Evolutionary conservation across 306 rosid genomes (phyloP).

Genomic region (Vigna trinervia): DNA sequence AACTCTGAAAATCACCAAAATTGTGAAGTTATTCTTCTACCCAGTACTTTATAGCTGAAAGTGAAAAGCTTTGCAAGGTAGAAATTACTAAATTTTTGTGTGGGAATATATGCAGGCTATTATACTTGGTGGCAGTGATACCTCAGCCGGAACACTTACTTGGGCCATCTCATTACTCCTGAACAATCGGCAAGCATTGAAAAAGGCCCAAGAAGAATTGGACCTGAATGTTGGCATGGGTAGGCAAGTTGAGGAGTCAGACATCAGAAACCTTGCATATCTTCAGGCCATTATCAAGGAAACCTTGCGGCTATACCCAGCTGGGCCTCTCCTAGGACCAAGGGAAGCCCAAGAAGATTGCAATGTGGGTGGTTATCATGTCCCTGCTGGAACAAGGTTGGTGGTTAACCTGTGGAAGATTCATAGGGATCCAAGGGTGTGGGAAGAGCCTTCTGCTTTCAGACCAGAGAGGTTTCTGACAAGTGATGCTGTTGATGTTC

Average conservation of each 20-base stretch:
- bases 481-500: conserved; percentile 46
- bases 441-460: conserved; percentile 56
- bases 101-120: conserved; percentile 43
- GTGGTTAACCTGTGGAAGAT: conserved; percentile 65
- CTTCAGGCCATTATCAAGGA: conserved; percentile 64
- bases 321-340: conserved; percentile 60
- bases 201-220: conserved; percentile 61
- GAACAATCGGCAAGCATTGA: conserved; percentile 46
- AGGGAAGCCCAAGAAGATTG: conserved; percentile 67
- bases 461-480: conserved; percentile 60
- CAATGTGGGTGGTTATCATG: conserved; percentile 51
- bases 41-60: neutral
- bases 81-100: neutral
- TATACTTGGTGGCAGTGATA: conserved; percentile 65
- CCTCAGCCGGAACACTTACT: conserved; percentile 52
- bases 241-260: conserved; percentile 58
- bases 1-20: too few relatives aligned
- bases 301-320: conserved; percentile 59
- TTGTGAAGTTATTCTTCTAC: neutral
- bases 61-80: neutral
- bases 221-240: conserved; percentile 56
- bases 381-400: conserved; percentile 57
- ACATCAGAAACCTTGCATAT: conserved; percentile 49
- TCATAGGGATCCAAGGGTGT: conserved; percentile 66
- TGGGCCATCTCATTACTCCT: conserved; percentile 69